A percentile compares a stretch with the other conserved stretches of the same genome.
Evolutionary conservation across 2,329 filamentous ascomycete genomes (phyloP).

Genomic region (Fusarium acutatum): DNA sequence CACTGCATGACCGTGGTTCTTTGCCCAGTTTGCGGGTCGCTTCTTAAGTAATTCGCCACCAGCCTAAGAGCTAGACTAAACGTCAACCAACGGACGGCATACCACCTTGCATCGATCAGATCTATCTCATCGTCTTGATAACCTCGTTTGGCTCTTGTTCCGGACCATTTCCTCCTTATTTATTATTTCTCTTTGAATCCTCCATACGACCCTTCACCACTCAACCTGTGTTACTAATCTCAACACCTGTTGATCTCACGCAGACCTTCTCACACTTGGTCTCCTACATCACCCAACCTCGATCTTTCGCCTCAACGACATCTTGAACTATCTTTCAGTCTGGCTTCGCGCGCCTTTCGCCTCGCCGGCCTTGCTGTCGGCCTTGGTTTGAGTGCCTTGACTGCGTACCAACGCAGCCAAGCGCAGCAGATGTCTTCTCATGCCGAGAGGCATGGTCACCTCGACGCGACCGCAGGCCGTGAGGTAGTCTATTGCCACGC

Average conservation of each 20-base stretch:
- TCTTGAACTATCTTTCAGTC: slow-evolving; percentile 47
- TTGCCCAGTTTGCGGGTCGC: slow-evolving; percentile 14
- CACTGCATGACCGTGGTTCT: slow-evolving; percentile 26
- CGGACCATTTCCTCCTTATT: not conserved
- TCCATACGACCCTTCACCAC: not conserved
- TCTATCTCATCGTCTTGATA: slow-evolving; percentile 4
- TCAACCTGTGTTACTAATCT: not conserved
- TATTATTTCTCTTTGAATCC: not conserved
- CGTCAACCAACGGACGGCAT: not conserved
- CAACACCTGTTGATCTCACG: not conserved
- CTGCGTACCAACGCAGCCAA: slow-evolving; percentile 61
- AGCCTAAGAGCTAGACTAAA: slow-evolving; percentile 15
- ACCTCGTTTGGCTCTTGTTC: slow-evolving; percentile 11
- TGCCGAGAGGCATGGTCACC: slow-evolving; percentile 46
- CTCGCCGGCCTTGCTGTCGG: slow-evolving; percentile 64
- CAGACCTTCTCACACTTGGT: not conserved
- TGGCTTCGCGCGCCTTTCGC: slow-evolving; percentile 66
- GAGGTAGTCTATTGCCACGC: slow-evolving; percentile 88
- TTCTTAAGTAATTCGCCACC: slow-evolving; percentile 24
- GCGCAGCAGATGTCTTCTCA: slow-evolving; percentile 51
- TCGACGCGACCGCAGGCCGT: slow-evolving; percentile 60
- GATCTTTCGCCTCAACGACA: slow-evolving; percentile 1
- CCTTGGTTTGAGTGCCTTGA: slow-evolving; percentile 66
- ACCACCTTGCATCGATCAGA: slow-evolving; percentile 19
- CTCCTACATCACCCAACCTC: not conserved